Conservation (phyloP, 768 basidiomycete genomes). For the Dioszegia crocea region DNA sequence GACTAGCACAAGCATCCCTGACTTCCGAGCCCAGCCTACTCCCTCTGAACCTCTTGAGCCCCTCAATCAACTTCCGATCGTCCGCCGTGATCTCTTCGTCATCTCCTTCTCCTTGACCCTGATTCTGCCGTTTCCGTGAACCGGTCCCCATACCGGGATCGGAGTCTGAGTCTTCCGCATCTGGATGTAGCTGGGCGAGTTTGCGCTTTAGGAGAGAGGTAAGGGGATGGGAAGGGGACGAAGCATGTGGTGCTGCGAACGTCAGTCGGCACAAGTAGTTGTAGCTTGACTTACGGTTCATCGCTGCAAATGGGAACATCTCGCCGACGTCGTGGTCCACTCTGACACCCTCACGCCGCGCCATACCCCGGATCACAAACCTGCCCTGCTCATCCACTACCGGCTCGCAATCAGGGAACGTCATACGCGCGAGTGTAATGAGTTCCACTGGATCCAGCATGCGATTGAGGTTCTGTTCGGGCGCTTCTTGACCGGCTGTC, state of each 20-base stretch:
- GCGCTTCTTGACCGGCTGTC: neutral
- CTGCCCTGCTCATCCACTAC: constrained; percentile 29
- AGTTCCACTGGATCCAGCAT: constrained; percentile 41
- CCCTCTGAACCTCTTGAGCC: constrained; percentile 34
- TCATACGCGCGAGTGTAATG: constrained; percentile 36
- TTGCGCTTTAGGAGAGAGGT: constrained; percentile 27
- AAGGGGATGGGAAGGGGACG: constrained; percentile 22
- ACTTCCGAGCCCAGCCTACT: constrained; percentile 33
- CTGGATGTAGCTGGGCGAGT: constrained; percentile 14
- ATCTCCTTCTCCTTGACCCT: neutral
- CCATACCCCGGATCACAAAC: constrained; percentile 38
- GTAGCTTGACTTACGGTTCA: constrained; percentile 4
- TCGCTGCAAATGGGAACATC: constrained; percentile 39
- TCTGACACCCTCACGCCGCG: constrained; percentile 27
- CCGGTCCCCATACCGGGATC: neutral
- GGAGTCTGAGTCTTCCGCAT: neutral
- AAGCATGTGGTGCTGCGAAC: constrained; percentile 15
- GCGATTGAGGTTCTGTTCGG: constrained; percentile 10
- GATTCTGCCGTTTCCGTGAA: neutral
- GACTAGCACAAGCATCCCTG: constrained; percentile 36
- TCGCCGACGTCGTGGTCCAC: constrained; percentile 22
- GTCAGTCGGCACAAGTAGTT: neutral
- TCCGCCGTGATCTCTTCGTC: constrained; percentile 10
- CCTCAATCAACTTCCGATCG: constrained; percentile 36
- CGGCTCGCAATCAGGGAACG: constrained; percentile 37